Base-by-base conservation (phyloP, 2,329 filamentous ascomycete genomes). In the Chaetomiaceae sp. region DNA sequence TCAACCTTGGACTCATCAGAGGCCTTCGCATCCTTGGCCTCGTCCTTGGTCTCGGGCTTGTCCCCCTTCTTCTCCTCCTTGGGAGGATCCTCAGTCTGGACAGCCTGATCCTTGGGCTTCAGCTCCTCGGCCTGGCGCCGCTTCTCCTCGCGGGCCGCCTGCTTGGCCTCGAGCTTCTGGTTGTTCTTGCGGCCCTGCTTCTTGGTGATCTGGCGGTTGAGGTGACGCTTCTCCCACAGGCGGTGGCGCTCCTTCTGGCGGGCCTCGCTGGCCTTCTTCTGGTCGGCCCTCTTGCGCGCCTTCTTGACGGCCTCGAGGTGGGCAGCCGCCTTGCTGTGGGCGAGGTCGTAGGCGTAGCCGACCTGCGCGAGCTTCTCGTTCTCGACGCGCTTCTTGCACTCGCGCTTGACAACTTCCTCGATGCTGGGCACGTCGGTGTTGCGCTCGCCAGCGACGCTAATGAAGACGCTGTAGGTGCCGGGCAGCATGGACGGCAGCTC, bases 321-420 rank as follows among this genome's bases (percentile, higher is more conserved):
- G 2, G 62, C 63, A 0, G 68, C 63, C 3, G 66, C 69, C 65
- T 87, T 88, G 58, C 81, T 80, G 66, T 88, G 84, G 0, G 86
- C 84, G 6, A 88, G 75, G 59, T 89, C 85, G 57, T 88, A 88
- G 1, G 83, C 83, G 47, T 84, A 75, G 1, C 85, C 85, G n/a
- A 87, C 82, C 11, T 82, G 75, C 1, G 85, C 76, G 2, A 95
- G 77, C 68, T 95, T 95, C 62, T 90, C 87, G 23, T 88, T 94
- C 63, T 91, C 87, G 15, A 84, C 69, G 5, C 78, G 72, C 2
- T 73, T 73, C 48, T 81, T 80, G 52, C 84, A 87, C 52, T 83
- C 81, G 7, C 77, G 74, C 46, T 82, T 79, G 22, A 92, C 81
- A 1, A 87, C 82, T 34, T 89, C 79, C 58, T 90, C 85, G 15